A percentile compares a stretch with the other conserved stretches of the same genome.
These are phyloP conservation scores for Diaporthe humulicola DNA, from an alignment of 2,329 filamentous ascomycete genomes.

Conservation along the genomic window DNA sequence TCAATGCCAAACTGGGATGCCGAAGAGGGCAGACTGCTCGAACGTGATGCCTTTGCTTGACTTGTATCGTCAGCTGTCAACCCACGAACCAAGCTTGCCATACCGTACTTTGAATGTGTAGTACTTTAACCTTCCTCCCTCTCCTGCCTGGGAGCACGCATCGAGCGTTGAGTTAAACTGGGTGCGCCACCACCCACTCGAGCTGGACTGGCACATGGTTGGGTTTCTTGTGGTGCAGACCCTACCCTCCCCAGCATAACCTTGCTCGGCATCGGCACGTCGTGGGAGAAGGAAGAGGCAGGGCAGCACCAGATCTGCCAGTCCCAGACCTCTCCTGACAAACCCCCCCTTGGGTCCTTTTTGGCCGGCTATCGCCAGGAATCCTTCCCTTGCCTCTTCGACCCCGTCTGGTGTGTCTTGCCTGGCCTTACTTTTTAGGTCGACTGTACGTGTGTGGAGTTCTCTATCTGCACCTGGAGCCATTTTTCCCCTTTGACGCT, in stretches of 20 bases:
- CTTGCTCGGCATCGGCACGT: conserved; percentile 19
- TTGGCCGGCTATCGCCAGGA: conserved; percentile 20
- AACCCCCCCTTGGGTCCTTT: conserved; percentile 15
- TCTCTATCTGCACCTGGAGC: conserved; percentile 6
- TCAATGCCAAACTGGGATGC: neutral
- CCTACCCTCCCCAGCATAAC: conserved; percentile 23
- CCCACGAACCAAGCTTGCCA: neutral
- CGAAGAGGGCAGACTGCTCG: neutral
- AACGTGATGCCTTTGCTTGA: conserved; percentile 3
- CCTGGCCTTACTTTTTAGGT: conserved; percentile 8
- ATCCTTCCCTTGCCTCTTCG: conserved; percentile 23
- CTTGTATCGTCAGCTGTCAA: neutral
- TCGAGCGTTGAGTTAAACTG: neutral
- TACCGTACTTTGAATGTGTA: no score
- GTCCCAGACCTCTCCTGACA: conserved; percentile 13
- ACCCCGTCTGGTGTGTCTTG: conserved; percentile 24
- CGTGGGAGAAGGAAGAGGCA: conserved; percentile 5
- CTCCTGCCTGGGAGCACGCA: neutral
- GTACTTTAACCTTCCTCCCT: neutral
- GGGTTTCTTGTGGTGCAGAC: conserved; percentile 14
- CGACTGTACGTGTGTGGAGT: neutral
- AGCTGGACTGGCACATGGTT: conserved; percentile 31
- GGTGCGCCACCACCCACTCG: conserved; percentile 12
- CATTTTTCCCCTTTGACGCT: neutral
- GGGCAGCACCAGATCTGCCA: conserved; percentile 7